Evolutionary conservation across 805 yeast species (phyloP), one percentile per base, ranked within the genome.

Genomic region (Candida maesae): DNA sequence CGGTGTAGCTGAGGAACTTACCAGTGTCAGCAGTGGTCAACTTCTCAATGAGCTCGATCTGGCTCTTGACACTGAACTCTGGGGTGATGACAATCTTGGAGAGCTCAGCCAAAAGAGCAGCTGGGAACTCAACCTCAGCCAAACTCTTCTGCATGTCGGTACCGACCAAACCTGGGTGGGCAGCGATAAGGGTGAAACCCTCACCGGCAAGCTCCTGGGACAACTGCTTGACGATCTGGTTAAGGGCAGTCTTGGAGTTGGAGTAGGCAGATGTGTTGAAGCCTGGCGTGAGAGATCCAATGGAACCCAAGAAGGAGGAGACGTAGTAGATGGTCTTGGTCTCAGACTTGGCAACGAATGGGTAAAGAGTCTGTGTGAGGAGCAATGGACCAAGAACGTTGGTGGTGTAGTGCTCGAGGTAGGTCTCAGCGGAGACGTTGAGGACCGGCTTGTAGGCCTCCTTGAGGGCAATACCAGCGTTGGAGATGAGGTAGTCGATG

Each of bases 261-360:
- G 68, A 68, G 42, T 67, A 67, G 17, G 63, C 61, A 16, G 58
- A 46, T n/a, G n/a, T n/a, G n/a, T n/a, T n/a, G n/a, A n/a, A n/a
- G 10, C 49, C 45, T 25, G 13, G 44, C 13, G 27, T 35, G 50
- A 1, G 20, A 46, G 13, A 17, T 20, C 4, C 18, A 16, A 58
- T 45, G 14, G 60, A 53, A 2, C 58, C 67, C 5, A 55, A 61
- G 9, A 33, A 14, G 13, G 59, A 48, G 12, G 67, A 52, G 7
- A 61, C 35, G 38, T 60, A 61, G 7, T 56, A 37, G 13, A 64
- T 33, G 34, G 59, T 46, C 42, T 52, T 58, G 6, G 57, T 49
- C 1, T 35, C 33, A 6, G 47, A 19, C 29, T 45, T 41, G 15
- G 29, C 13, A 20, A 60, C 45, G 21, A 47, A 49, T 12, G 53